Conservation (phyloP, 208 protist species). For the Herpetomonas tarakana region DNA sequence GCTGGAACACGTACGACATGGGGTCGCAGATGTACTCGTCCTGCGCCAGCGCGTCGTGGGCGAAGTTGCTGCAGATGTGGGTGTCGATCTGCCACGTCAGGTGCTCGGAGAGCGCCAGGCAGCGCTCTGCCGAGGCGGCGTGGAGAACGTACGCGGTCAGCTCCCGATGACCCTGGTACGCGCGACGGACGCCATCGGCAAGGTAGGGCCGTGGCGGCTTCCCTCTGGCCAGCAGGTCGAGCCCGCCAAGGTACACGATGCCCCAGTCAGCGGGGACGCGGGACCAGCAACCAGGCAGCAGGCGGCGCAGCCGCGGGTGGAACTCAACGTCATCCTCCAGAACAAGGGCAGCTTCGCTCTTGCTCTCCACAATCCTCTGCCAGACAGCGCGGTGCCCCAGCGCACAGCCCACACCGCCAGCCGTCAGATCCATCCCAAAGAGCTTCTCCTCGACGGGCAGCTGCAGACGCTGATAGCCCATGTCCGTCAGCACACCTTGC, state of each 20-base stretch:
- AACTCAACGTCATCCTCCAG: conserved; percentile 92
- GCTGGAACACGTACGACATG: conserved; percentile 89
- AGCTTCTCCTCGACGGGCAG: conserved; percentile 81
- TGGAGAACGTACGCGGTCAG: conserved; percentile 88
- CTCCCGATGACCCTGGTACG: conserved; percentile 87
- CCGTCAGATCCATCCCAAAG: conserved; percentile 91
- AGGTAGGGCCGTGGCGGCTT: conserved; percentile 86
- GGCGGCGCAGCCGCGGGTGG: conserved; percentile 61
- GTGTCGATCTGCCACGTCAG: conserved; percentile 93
- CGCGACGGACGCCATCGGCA: conserved; percentile 69
- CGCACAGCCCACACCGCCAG: conserved; percentile 85
- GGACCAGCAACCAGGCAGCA: conserved; percentile 49
- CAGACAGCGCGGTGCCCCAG: conserved; percentile 80
- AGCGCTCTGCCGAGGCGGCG: conserved; percentile 58
- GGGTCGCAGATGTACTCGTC: conserved; percentile 87
- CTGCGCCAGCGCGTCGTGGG: conserved; percentile 40
- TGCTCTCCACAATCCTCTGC: conserved; percentile 51
- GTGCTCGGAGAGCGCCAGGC: conserved; percentile 71
- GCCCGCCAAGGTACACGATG: conserved; percentile 84
- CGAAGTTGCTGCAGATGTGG: conserved; percentile 70
- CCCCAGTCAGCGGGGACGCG: conserved; percentile 82
- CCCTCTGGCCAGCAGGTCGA: conserved; percentile 73
- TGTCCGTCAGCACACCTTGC: conserved; percentile 53
- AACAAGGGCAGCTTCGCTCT: conserved; percentile 52
- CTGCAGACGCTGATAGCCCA: conserved; percentile 69